phyloP scores from a whole-genome alignment of 2,329 filamentous ascomycete genomes.

The Juglanconis oblonga region DNA sequence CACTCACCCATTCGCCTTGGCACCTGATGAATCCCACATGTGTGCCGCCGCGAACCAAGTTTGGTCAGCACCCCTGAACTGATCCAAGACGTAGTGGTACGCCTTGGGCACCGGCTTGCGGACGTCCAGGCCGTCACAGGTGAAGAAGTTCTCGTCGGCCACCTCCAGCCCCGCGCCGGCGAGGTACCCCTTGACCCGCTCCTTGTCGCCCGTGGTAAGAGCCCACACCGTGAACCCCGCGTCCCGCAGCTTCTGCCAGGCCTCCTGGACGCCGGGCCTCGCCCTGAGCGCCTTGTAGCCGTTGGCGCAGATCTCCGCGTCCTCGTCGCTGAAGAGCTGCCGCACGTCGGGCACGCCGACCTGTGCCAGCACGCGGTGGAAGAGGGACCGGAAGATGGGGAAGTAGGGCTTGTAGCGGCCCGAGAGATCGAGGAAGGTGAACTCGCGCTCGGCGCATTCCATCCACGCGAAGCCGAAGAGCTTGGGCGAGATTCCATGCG shows the following conservation, averaged over 20 bases:
- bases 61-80: slow-evolving; percentile 33
- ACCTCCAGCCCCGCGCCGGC: slow-evolving; percentile 44
- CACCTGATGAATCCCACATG: slow-evolving; percentile 57
- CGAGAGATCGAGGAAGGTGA: slow-evolving; percentile 45
- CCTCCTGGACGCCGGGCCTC: slow-evolving; percentile 38
- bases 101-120: slow-evolving; percentile 48
- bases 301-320: slow-evolving; percentile 36
- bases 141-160: slow-evolving; percentile 47
- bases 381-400: slow-evolving; percentile 40
- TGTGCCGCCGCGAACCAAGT: slow-evolving; percentile 59
- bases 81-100: slow-evolving; percentile 42
- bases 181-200: slow-evolving; percentile 52
- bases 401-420: slow-evolving; percentile 41
- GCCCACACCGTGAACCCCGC: slow-evolving; percentile 52
- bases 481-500: slow-evolving; percentile 36
- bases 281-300: slow-evolving; percentile 35
- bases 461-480: slow-evolving; percentile 46
- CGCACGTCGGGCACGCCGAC: slow-evolving; percentile 41
- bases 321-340: slow-evolving; percentile 38
- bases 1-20: slow-evolving; percentile 40
- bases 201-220: slow-evolving; percentile 49
- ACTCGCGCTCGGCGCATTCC: slow-evolving; percentile 45
- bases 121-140: slow-evolving; percentile 45
- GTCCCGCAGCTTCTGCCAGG: slow-evolving; percentile 38
- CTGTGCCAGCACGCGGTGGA: slow-evolving; percentile 46